Conservation (phyloP, 306 rosid species). For the Phaseolus lunatus region DNA sequence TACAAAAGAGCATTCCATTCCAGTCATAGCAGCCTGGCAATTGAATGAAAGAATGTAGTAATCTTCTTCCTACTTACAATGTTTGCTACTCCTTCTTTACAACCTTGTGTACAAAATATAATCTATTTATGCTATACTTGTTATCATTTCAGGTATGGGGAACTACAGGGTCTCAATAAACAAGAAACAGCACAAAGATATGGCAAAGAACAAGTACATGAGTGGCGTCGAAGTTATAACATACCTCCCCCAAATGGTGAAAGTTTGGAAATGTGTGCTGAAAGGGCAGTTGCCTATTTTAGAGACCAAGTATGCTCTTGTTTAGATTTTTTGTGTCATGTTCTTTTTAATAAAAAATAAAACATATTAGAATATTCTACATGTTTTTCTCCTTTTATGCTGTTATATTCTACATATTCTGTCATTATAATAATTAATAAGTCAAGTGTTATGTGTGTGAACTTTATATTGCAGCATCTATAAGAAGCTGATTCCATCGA, state of each 20-base stretch:
- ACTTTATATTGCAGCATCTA: constrained; percentile 13
- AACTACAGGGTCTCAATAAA: constrained; percentile 86
- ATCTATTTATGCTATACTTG: background rate
- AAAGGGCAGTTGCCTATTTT: constrained; percentile 91
- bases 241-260: constrained; percentile 89
- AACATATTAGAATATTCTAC: background rate
- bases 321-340: background rate
- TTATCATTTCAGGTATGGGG: constrained; percentile 72
- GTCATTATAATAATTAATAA: too few species aligned
- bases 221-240: constrained; percentile 90
- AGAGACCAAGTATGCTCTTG: constrained; percentile 64
- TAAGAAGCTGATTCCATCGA: constrained; percentile 37
- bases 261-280: constrained; percentile 95
- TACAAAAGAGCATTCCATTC: constrained; percentile 80
- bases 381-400: too few species aligned
- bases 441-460: background rate
- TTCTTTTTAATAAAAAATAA: background rate
- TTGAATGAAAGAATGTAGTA: constrained; percentile 89
- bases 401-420: too few species aligned
- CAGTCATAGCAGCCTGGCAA: constrained; percentile 82
- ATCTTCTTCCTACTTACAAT: constrained; percentile 26
- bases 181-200: constrained; percentile 89
- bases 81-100: constrained; percentile 8
- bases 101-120: background rate
- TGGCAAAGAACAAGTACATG: constrained; percentile 88